Evolutionary conservation across 1,284 basidiomycete species (phyloP).

Genomic region (Cryptococcus deneoformans): DNA sequence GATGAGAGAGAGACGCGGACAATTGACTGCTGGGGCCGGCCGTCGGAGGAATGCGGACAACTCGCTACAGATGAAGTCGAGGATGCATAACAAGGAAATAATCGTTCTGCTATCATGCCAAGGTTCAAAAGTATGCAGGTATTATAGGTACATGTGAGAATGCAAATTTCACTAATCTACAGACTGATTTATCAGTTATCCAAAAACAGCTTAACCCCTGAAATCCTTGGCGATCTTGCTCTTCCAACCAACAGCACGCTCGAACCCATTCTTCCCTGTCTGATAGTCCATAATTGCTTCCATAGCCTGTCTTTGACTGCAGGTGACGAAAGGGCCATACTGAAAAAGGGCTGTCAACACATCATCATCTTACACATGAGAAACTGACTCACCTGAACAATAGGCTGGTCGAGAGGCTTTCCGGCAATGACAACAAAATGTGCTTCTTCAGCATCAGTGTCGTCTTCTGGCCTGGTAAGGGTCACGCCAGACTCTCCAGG

Average conservation of each 20-base stretch:
- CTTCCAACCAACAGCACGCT: constrained; percentile 83
- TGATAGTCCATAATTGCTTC: constrained; percentile 81
- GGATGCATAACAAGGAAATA: too few relatives aligned
- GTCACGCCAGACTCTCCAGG: constrained; percentile 41
- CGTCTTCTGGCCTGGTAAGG: constrained; percentile 49
- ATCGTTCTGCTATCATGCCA: too few relatives aligned
- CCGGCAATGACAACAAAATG: constrained; percentile 77
- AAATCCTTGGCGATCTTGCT: constrained; percentile 61
- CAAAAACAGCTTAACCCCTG: background rate
- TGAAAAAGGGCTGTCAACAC: constrained; percentile 3
- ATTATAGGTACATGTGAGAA: too few relatives aligned
- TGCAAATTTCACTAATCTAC: too few relatives aligned
- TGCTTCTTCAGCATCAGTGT: constrained; percentile 57
- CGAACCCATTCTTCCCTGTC: constrained; percentile 81
- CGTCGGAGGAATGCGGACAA: too few relatives aligned
- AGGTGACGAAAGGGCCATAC: constrained; percentile 65
- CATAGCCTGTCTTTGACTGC: constrained; percentile 71
- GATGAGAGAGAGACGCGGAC: too few relatives aligned
- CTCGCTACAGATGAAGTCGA: too few relatives aligned
- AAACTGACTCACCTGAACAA: constrained; percentile 58
- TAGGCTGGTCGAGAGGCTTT: constrained; percentile 82
- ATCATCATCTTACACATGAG: background rate
- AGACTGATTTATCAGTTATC: too few relatives aligned
- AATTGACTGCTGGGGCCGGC: too few relatives aligned
- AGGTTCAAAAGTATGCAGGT: too few relatives aligned